Base-by-base conservation (phyloP, 106 monocot genomes). In the Platanthera zijinensis region DNA sequence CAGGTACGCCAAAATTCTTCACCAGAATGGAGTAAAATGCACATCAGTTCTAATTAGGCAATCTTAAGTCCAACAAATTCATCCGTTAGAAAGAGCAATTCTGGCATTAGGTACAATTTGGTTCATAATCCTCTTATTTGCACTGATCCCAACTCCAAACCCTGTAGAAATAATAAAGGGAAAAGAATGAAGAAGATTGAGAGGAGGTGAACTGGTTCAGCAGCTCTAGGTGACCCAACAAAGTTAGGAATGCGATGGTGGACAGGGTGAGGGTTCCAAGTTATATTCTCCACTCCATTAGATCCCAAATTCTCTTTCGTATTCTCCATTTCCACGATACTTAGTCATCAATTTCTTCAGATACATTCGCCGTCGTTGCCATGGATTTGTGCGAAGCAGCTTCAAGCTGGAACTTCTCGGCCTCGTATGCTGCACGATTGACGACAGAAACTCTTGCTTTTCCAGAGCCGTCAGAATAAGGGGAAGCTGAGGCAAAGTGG, bases 221-320 rank as follows among this genome's bases (percentile, higher is more conserved):
- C 92, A 63, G 95, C 95, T 50, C 74, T 75, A 59, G 76, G 78
- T 30, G 92, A 86, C 28, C 90, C 92, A 57, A 50, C 88, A 73
- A 95, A 95, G 61, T 95, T 95, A 39, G 92, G 95, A 76, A 95
- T 95, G 63, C 95, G 92, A 80, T 92, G 92, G 82, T 92, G 95
- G 10, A 92, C 90, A 4, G 95, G 95, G 32, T 88, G 88, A 48
- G 95, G 95, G 74, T 90, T 87, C 56, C 82, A 83, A n/a, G 95
- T 81, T 6, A 92, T 86, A 19, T 77, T 82, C 77, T 92, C 82
- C 8, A 74, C 86, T 92, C 95, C 92, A 92, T 87, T 57, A 88
- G 62, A 78, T 95, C 95, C 95, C 90, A 92, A 8, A 92, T 74
- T 53, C 95, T 73, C 72, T 92, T 92, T 28, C 92, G 76, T 13